Conservation (phyloP, 2,329 filamentous ascomycete species). For the Reticulascus tulasneorum region DNA sequence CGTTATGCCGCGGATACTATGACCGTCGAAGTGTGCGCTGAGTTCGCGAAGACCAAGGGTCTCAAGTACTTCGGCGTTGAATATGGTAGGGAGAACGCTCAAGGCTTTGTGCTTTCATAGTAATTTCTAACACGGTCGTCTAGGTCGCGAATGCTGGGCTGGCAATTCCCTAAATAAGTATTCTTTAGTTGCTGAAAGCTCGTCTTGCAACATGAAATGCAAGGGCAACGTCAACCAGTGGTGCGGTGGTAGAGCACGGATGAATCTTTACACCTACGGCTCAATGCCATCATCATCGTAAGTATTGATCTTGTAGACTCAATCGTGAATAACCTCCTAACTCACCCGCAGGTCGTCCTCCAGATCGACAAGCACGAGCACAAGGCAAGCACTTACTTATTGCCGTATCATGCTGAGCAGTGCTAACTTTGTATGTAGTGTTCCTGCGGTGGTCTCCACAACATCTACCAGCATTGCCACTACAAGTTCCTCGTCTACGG, state of each 20-base stretch:
- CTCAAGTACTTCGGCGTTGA: conserved; percentile 40
- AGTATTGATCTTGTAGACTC: no score
- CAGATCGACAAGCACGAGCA: no score
- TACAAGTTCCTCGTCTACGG: background rate
- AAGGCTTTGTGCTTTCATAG: no score
- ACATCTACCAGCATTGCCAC: background rate
- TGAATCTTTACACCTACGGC: conserved; percentile 33
- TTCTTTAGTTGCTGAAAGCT: conserved; percentile 20
- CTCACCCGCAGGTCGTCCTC: no score
- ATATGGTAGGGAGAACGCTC: conserved; percentile 42
- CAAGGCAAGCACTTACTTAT: no score
- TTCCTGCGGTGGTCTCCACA: no score
- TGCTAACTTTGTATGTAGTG: no score
- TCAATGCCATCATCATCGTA: background rate
- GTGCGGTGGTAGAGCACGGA: conserved; percentile 33
- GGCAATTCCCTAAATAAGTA: conserved; percentile 33
- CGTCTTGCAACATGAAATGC: conserved; percentile 36
- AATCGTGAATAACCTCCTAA: no score
- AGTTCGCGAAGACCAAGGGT: conserved; percentile 30
- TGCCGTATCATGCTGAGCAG: no score
- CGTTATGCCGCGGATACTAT: conserved; percentile 24
- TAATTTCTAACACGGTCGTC: background rate
- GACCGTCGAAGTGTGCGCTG: conserved; percentile 32
- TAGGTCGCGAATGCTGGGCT: conserved; percentile 30
- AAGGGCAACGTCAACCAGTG: conserved; percentile 34